Evolutionary conservation across 306 rosid species (phyloP).

Genomic region (Hippophae tibetana): DNA sequence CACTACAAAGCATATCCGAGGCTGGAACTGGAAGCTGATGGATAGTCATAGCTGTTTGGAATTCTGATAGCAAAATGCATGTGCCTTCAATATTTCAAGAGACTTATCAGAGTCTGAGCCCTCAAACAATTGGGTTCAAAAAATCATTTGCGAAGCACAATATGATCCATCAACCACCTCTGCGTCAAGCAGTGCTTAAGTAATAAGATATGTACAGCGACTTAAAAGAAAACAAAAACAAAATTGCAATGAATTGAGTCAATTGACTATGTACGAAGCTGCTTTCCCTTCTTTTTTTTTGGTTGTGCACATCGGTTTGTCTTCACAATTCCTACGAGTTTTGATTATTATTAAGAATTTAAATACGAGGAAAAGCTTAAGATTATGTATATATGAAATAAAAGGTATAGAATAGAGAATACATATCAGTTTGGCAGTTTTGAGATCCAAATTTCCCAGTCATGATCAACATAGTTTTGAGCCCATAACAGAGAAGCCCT

Average conservation of each 20-base stretch:
- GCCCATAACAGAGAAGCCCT: conserved; percentile 62
- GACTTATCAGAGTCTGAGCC: conserved; percentile 20
- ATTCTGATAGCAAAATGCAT: conserved; percentile 10
- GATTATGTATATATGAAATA: conserved; percentile 4
- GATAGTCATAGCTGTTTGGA: background rate
- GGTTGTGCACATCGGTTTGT: conserved; percentile 13
- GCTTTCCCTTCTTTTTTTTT: conserved; percentile 16
- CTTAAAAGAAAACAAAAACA: conserved; percentile 13
- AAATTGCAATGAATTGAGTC: conserved; percentile 22
- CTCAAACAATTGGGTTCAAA: conserved; percentile 16
- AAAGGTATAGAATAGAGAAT: background rate
- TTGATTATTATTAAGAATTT: conserved; percentile 16
- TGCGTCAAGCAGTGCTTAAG: conserved; percentile 29
- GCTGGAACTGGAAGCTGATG: conserved; percentile 38
- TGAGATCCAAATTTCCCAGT: conserved; percentile 42
- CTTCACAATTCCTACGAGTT: conserved; percentile 17
- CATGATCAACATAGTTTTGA: conserved; percentile 47
- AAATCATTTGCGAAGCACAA: conserved; percentile 18
- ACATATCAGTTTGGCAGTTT: conserved; percentile 18
- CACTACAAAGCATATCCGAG: conserved; percentile 85
- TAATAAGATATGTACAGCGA: conserved; percentile 40
- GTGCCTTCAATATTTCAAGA: conserved; percentile 12
- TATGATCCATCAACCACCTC: conserved; percentile 33
- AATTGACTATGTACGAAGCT: no score
- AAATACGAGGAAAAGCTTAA: conserved; percentile 14